Evolutionary conservation across 1,284 basidiomycete species (phyloP), one percentile per base, ranked within the genome.

Genomic region (Pisolithus thermaeus): DNA sequence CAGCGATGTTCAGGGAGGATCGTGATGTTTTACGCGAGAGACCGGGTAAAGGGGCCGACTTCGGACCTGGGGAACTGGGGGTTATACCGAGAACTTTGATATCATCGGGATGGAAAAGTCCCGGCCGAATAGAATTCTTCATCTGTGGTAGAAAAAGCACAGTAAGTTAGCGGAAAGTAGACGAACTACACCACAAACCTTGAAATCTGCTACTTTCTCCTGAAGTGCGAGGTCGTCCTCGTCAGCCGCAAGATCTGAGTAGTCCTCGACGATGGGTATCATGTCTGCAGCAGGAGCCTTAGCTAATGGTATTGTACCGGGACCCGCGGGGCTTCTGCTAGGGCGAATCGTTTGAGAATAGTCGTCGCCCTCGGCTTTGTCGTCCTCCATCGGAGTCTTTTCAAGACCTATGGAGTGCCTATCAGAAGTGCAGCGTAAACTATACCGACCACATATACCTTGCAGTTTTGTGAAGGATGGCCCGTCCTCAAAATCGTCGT

Each of bases 401-500:
- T 87, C 86, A 52, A 89, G 65, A 9, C 80, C 84, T 86, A 59
- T 40, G 43, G 49, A 54, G 47, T 36, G 20, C 47, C 20, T 18
- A 28, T 42, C 43, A 47, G 37, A 44, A 11, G 25, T 53, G 12
- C 4, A 22, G 40, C 42, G 18, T 11, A 37, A 1, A 22, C 11
- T 9, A 36, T 18, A 46, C 28, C 48, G 7, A 47, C 16, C 16
- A 30, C 47, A 35, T 59, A 23, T 62, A 81, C 88, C 86, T 72
- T 90, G 90, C 41, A 92, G 66, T 66, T 93, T 94, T 8, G 85
- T 84, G 50, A 90, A 81, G 1, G 92, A 91, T 27, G 95, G 93
- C 3, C 88, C 93, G 55, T 92, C 92, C 61, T 94, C 93, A 62
- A 98, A 99, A 66, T 99, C 96, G 59, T 93, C 90, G 64, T 99